Evolutionary conservation across 2,329 filamentous ascomycete genomes (phyloP), one percentile per base, ranked within the genome.

Genomic region (Fusarium temperatum): DNA sequence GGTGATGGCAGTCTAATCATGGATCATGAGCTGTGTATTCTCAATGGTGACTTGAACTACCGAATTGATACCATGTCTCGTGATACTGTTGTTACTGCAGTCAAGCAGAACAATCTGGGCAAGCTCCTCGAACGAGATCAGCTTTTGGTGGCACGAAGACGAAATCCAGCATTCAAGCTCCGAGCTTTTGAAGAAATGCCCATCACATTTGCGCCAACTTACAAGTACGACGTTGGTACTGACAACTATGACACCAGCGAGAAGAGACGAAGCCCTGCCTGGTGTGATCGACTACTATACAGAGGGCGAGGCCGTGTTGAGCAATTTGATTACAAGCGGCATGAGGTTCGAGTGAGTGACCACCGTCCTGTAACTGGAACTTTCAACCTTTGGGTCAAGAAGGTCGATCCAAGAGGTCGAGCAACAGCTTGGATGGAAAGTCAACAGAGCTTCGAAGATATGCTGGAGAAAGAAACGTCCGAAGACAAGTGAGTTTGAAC

Each of bases 31-130:
- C 92, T 99, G n/a, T 98, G 96, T 81, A 91, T 99, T 54, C 84
- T 98, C 47, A 98, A 98, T 78, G 96, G 96, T 35, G 96, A 99
- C 81, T 88, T 99, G 56, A 99, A 99, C 83, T 99, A 99, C 82
- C 95, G 96, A 70, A 98, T 99, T 78, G 96, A 99, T 81, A 95
- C 95, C 30, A 98, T 98, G 90, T 94, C 94, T 24, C 93, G 96
- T 56, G 94, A 98, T 78, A 95, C 94, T 0, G 96, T 99, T 7
- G 93, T 98, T 62, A 92, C 92, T 68, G 95, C 94, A 4, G 90
- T 98, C 57, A 92, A 93, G 72, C 88, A 92, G 47, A 92, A 92
- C 71, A 97, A 98, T 75, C 87, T 98, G 6, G 79, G 87, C 35
- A 97, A 98, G 80, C 89, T 99, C 4, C 90, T 99, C 1, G 96